phyloP scores from a whole-genome alignment of 805 yeast genomes.

The Tetrapisispora pingtungensis region DNA sequence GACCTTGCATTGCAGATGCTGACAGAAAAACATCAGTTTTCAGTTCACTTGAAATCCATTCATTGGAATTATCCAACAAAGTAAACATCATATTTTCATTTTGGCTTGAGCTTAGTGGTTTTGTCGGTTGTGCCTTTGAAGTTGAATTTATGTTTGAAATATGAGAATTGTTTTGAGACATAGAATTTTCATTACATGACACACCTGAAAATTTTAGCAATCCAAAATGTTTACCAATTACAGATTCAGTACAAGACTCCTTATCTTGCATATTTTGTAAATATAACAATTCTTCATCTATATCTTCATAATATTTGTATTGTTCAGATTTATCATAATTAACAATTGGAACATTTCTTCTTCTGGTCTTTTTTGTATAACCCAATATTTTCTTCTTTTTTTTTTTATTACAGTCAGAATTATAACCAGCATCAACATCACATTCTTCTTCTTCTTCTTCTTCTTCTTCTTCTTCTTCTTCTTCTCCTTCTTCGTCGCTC shows the following conservation, averaged over 20 bases:
- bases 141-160: background rate
- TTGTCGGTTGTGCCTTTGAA: background rate
- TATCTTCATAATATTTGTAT: conserved; percentile 69
- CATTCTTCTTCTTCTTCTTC: no score
- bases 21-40: conserved; percentile 4
- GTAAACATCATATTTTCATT: background rate
- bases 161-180: background rate
- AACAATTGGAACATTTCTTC: conserved; percentile 68
- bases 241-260: conserved; percentile 34
- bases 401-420: no score
- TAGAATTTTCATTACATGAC: background rate
- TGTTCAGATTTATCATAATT: conserved; percentile 56
- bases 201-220: conserved; percentile 39
- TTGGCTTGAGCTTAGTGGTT: background rate
- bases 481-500: background rate
- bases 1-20: conserved; percentile 7
- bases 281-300: conserved; percentile 53
- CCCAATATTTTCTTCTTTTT: no score
- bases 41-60: conserved; percentile 9
- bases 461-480: conserved; percentile 23
- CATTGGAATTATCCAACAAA: conserved; percentile 29
- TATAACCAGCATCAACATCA: background rate
- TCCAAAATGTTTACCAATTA: conserved; percentile 70
- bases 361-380: conserved; percentile 26
- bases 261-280: conserved; percentile 39